Percentiles rank a stretch among this genome's conserved stretches.
Evolutionary conservation across 345 rosid species (phyloP).

Genomic region (Excoecaria agallocha): DNA sequence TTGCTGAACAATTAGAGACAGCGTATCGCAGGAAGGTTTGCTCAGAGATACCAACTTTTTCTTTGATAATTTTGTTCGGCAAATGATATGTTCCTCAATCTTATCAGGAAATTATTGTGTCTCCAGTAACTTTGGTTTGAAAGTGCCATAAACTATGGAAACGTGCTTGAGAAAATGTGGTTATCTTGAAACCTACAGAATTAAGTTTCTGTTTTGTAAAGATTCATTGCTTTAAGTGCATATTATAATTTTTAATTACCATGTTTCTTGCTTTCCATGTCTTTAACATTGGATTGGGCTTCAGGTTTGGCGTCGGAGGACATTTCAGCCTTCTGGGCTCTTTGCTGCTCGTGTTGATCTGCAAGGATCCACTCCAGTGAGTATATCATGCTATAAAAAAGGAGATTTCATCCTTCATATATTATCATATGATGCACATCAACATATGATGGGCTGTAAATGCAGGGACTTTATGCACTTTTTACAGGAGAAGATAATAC

Average conservation of each 20-base stretch:
- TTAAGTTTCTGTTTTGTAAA: neutral
- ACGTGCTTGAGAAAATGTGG: neutral
- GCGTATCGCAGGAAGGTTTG: constrained; percentile 78
- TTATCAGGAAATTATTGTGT: too few species aligned
- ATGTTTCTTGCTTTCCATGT: neutral
- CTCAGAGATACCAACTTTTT: constrained; percentile 1
- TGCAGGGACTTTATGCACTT: constrained; percentile 89
- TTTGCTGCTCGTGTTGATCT: constrained; percentile 96
- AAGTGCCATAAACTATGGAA: neutral
- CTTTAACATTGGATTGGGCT: constrained; percentile 21
- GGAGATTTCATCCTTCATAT: constrained; percentile 13
- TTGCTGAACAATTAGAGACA: constrained; percentile 83
- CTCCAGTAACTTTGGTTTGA: neutral
- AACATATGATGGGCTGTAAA: constrained; percentile 16
- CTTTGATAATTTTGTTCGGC: neutral
- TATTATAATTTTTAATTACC: neutral
- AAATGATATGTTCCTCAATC: neutral
- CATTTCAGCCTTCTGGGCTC: constrained; percentile 86
- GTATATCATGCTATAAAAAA: constrained; percentile 23
- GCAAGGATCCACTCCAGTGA: constrained; percentile 80
- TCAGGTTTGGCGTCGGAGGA: constrained; percentile 96
- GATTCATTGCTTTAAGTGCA: neutral
- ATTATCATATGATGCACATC: constrained; percentile 11
- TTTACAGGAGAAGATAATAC: constrained; percentile 93
- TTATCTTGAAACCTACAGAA: neutral